Conservation (phyloP, 1,284 basidiomycete species). For the Ustilago hordei region DNA sequence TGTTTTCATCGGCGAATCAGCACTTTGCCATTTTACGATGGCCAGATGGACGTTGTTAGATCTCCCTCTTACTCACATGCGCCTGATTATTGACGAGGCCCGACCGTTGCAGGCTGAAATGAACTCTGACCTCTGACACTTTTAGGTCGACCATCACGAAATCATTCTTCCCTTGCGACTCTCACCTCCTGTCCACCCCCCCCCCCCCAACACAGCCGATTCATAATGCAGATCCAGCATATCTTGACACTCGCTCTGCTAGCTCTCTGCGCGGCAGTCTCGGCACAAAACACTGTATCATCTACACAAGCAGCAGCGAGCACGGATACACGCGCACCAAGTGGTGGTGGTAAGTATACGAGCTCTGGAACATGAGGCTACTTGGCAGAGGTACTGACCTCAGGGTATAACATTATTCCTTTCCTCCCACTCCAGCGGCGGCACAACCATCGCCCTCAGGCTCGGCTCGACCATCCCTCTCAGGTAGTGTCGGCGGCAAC, state of each 20-base stretch:
- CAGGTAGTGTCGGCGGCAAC: conserved; percentile 16
- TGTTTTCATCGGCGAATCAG: conserved; percentile 39
- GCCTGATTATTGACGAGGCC: background rate
- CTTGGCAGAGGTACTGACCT: conserved; percentile 5
- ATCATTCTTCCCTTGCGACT: background rate
- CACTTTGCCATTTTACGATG: conserved; percentile 5
- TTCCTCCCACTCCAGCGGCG: conserved; percentile 7
- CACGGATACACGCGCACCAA: conserved; percentile 20
- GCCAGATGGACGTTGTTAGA: background rate
- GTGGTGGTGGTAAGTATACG: conserved; percentile 24
- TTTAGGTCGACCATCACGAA: background rate
- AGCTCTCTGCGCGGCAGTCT: conserved; percentile 30
- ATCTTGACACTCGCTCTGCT: conserved; percentile 27
- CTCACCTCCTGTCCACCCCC: background rate
- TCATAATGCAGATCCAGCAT: conserved; percentile 25
- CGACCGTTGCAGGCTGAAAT: conserved; percentile 11
- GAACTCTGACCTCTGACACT: conserved; percentile 19
- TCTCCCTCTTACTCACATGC: background rate
- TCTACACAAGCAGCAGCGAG: conserved; percentile 29
- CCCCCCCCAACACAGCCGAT: background rate
- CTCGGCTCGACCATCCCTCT: conserved; percentile 20
- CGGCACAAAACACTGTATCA: conserved; percentile 35
- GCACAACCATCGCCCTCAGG: conserved; percentile 22
- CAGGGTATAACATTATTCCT: background rate
- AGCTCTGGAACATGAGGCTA: background rate